Conservation (phyloP, 1,284 basidiomycete species). For the Boletus semigastroideus region DNA sequence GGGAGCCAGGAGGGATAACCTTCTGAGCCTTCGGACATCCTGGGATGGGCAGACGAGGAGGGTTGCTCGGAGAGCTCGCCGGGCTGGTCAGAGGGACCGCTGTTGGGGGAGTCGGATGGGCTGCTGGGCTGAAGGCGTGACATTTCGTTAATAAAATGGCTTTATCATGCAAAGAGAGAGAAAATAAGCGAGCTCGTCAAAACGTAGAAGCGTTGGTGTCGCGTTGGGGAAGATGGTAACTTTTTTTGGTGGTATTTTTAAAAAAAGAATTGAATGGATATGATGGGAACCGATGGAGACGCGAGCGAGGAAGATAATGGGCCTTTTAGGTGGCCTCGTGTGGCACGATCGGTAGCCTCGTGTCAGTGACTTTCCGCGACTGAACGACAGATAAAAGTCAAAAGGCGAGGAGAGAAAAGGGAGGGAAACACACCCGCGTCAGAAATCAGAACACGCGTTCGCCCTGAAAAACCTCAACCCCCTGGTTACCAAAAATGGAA, state of each 20-base stretch:
- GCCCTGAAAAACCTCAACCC: constrained; percentile 38
- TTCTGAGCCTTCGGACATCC: constrained; percentile 53
- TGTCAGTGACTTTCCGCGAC: constrained; percentile 40
- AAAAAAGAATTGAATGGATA: constrained; percentile 11
- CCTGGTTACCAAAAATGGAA: constrained; percentile 32
- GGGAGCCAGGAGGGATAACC: constrained; percentile 82
- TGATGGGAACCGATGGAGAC: constrained; percentile 10
- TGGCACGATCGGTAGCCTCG: constrained; percentile 42
- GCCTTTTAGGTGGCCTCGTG: constrained; percentile 41
- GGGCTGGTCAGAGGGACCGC: constrained; percentile 30
- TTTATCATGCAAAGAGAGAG: constrained; percentile 30
- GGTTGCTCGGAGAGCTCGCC: constrained; percentile 35
- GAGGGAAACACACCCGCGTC: constrained; percentile 22
- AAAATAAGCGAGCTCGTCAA: constrained; percentile 34
- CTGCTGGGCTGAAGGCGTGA: constrained; percentile 44
- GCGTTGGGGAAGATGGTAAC: constrained; percentile 26
- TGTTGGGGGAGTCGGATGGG: constrained; percentile 36
- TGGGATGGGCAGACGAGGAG: constrained; percentile 37
- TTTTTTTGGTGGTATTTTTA: constrained; percentile 23
- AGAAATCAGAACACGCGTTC: constrained; percentile 27
- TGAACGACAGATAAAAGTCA: constrained; percentile 28
- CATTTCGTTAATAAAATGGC: constrained; percentile 42
- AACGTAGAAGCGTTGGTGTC: constrained; percentile 32
- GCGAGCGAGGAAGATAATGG: constrained; percentile 16
- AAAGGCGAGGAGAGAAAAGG: constrained; percentile 9